These are phyloP conservation scores for Skeletonema menzelii DNA, from an alignment of 108 stramenopile species.

Conservation along the genomic window DNA sequence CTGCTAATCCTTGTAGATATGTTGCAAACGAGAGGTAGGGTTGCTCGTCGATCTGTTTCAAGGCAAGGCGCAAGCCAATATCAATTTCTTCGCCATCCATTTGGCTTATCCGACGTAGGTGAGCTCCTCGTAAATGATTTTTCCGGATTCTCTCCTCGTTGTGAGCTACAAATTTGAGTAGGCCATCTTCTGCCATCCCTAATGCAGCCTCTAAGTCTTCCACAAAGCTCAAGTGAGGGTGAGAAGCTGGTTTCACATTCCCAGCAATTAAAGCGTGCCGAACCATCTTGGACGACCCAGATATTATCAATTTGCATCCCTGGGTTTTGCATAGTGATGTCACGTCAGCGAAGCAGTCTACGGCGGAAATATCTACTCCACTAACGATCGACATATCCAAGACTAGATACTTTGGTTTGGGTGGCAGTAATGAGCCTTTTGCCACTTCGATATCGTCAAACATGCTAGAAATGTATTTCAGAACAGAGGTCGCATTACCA, in stretches of 20 bases:
- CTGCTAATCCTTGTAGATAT: conserved; percentile 48
- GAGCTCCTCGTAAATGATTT: conserved; percentile 13
- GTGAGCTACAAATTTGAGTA: conserved; percentile 46
- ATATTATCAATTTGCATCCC: conserved; percentile 57
- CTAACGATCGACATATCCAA: conserved; percentile 68
- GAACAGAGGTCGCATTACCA: conserved; percentile 72
- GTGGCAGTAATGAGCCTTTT: conserved; percentile 31
- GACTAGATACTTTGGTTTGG: conserved; percentile 66
- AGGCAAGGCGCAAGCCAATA: conserved; percentile 56
- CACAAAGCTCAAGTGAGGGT: conserved; percentile 51
- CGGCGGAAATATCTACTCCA: conserved; percentile 71
- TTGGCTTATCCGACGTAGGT: conserved; percentile 15
- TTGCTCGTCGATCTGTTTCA: conserved; percentile 63
- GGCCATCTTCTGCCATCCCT: conserved; percentile 67
- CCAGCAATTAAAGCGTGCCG: conserved; percentile 45
- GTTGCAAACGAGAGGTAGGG: conserved; percentile 45
- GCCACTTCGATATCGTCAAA: conserved; percentile 60
- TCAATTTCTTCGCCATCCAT: too few relatives aligned
- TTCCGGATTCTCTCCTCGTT: conserved; percentile 35
- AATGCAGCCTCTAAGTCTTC: conserved; percentile 59
- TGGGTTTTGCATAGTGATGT: conserved; percentile 49
- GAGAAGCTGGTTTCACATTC: conserved; percentile 57
- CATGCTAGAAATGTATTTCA: conserved; percentile 74
- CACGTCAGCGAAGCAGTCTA: conserved; percentile 70
- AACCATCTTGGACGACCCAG: conserved; percentile 48